phyloP scores from a whole-genome alignment of 441 rosid species.

The Pelargonium fulgidum region DNA sequence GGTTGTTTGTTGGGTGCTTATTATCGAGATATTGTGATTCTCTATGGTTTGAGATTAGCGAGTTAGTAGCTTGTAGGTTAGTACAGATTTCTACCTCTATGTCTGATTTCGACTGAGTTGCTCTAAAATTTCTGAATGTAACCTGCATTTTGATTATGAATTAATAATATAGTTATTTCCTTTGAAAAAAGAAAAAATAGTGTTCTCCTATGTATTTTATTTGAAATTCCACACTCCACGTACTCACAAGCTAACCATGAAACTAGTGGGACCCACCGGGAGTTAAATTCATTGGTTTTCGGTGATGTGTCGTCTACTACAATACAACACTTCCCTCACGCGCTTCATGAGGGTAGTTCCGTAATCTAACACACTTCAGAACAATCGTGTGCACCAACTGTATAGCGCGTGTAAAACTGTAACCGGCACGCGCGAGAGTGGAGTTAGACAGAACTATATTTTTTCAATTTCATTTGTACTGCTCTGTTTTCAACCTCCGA shows the following conservation, averaged over 20 bases:
- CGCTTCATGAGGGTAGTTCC: background rate
- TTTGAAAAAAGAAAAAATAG: no score
- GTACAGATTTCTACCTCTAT: no score
- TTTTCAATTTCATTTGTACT: slow-evolving; percentile 20
- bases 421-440: background rate
- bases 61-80: no score
- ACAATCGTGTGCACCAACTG: background rate
- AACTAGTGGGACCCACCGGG: background rate
- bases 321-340: background rate
- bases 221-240: no score
- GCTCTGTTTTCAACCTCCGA: slow-evolving; percentile 19
- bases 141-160: no score
- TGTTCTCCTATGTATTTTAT: no score
- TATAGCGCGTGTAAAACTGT: background rate
- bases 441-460: background rate
- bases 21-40: no score
- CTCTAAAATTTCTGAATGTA: no score
- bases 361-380: background rate
- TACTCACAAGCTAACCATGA: background rate
- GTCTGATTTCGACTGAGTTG: no score
- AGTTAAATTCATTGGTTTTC: background rate
- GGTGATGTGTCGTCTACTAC: slow-evolving; percentile 12
- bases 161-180: no score
- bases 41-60: no score
- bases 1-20: no score